Conservation (phyloP, 148 eudicot species). For the Amaranthus hypochondriacus region DNA sequence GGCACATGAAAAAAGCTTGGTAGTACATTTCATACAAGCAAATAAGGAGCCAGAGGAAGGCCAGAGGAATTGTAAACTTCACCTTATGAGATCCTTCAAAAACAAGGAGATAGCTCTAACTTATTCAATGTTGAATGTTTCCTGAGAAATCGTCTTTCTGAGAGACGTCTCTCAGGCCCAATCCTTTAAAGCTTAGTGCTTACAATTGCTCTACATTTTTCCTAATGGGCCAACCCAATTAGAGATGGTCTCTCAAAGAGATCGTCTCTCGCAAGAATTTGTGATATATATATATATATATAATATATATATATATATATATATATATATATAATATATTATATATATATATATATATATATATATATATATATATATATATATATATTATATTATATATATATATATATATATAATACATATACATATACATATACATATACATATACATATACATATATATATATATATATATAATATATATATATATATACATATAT, state of each 20-base stretch:
- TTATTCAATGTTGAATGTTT: slow-evolving; percentile 29
- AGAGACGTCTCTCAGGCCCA: too few species aligned
- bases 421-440: neutral
- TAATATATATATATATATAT: neutral
- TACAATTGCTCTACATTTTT: too few species aligned
- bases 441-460: too few species aligned
- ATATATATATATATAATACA: neutral
- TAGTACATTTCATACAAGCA: slow-evolving; percentile 42
- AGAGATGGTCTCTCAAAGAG: too few species aligned
- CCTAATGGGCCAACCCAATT: too few species aligned
- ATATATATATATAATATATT: neutral
- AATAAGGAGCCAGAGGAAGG: slow-evolving; percentile 24
- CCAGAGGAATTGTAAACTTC: slow-evolving; percentile 33
- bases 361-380: neutral
- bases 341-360: neutral
- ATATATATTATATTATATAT: neutral
- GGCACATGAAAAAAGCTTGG: slow-evolving; percentile 53
- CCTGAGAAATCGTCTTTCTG: neutral
- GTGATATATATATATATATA: too few species aligned
- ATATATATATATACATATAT: neutral
- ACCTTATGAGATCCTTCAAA: slow-evolving; percentile 26
- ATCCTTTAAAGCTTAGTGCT: too few species aligned
- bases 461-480: neutral
- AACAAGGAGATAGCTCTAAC: slow-evolving; percentile 20
- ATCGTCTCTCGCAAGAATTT: too few species aligned